A percentile compares a stretch with the other conserved stretches of the same genome.
These are phyloP conservation scores for Butyriboletus loyo DNA, from an alignment of 768 basidiomycete genomes.

Conservation along the genomic window DNA sequence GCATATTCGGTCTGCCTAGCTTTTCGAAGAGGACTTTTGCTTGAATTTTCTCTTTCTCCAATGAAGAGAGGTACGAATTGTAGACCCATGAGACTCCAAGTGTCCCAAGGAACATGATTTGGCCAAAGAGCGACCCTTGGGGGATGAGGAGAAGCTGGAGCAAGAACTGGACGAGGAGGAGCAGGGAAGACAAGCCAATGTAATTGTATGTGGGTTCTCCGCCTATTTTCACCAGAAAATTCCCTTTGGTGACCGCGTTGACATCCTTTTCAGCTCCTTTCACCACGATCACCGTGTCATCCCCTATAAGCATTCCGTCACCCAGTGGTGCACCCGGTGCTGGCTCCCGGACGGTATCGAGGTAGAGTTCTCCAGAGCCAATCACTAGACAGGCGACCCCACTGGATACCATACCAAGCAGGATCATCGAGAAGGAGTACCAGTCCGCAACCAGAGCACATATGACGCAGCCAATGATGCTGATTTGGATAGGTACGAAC, in stretches of 20 bases:
- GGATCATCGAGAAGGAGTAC: slow-evolving; percentile 32
- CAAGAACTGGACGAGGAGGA: slow-evolving; percentile 33
- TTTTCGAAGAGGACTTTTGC: slow-evolving; percentile 15
- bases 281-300: slow-evolving; percentile 27
- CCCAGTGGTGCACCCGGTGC: slow-evolving; percentile 27
- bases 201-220: slow-evolving; percentile 11
- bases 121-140: slow-evolving; percentile 34
- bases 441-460: slow-evolving; percentile 31
- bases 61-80: slow-evolving; percentile 34
- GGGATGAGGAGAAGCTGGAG: slow-evolving; percentile 35
- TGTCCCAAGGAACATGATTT: slow-evolving; percentile 33
- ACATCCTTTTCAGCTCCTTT: slow-evolving; percentile 31
- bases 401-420: slow-evolving; percentile 32
- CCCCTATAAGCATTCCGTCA: slow-evolving; percentile 30
- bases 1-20: slow-evolving; percentile 12
- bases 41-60: slow-evolving; percentile 36
- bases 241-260: slow-evolving; percentile 32
- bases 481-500: slow-evolving; percentile 23
- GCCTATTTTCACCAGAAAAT: slow-evolving; percentile 21
- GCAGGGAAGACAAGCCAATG: slow-evolving; percentile 30
- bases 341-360: slow-evolving; percentile 19
- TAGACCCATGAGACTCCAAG: slow-evolving; percentile 35
- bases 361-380: slow-evolving; percentile 26
- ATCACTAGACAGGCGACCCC: slow-evolving; percentile 30
- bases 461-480: slow-evolving; percentile 20